phyloP scores from a whole-genome alignment of 768 basidiomycete genomes.

The Russula abietina region DNA sequence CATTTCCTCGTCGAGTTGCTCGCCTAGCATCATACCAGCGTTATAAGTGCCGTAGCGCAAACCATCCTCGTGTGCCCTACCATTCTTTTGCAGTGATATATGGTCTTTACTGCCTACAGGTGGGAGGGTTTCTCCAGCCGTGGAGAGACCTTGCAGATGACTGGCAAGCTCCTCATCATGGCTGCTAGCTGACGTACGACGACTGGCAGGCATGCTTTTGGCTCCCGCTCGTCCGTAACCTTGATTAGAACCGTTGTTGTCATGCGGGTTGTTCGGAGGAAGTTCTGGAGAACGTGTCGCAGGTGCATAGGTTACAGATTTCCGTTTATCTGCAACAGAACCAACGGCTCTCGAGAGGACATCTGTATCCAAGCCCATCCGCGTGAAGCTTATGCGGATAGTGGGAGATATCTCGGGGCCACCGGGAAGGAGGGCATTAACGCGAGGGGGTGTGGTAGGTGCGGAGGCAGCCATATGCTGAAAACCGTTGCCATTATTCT shows the following conservation, averaged over 20 bases:
- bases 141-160: conserved; percentile 65
- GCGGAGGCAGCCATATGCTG: conserved; percentile 84
- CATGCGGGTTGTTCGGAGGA: conserved; percentile 15
- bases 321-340: conserved; percentile 67
- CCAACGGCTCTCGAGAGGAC: conserved; percentile 64
- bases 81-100: conserved; percentile 47
- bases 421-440: conserved; percentile 63
- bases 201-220: conserved; percentile 90
- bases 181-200: conserved; percentile 82
- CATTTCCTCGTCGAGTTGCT: conserved; percentile 92
- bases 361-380: conserved; percentile 49
- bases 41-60: conserved; percentile 61
- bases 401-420: conserved; percentile 39
- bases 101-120: conserved; percentile 49
- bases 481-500: conserved; percentile 43
- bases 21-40: conserved; percentile 86
- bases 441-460: conserved; percentile 80
- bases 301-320: conserved; percentile 80
- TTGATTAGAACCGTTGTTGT: conserved; percentile 39
- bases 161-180: conserved; percentile 77
- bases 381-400: conserved; percentile 40
- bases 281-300: conserved; percentile 71
- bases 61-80: conserved; percentile 51
- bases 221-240: conserved; percentile 64
- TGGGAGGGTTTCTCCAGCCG: conserved; percentile 60